Evolutionary conservation across 176 grass and related monocot genomes (phyloP).

Genomic region (Eragrostis nindensis): DNA sequence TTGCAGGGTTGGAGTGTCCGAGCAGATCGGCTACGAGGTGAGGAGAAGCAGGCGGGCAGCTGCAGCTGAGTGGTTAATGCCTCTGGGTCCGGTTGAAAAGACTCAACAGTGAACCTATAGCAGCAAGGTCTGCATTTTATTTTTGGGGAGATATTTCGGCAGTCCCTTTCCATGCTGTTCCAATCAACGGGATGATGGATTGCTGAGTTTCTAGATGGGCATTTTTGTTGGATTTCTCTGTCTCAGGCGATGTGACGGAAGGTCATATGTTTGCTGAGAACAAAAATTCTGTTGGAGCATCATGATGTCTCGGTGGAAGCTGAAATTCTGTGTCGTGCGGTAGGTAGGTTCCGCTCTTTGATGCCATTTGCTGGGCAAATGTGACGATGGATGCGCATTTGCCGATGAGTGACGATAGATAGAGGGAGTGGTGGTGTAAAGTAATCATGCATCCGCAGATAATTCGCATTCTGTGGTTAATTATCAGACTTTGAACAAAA

Average conservation of each 20-base stretch:
- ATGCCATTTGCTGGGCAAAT: not conserved
- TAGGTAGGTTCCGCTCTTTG: not conserved
- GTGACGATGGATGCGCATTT: too few relatives aligned
- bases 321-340: not conserved
- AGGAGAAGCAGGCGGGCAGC: not conserved
- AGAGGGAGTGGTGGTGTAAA: too few relatives aligned
- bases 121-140: too few relatives aligned
- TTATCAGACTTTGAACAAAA: not conserved
- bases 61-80: not conserved
- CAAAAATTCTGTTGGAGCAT: not conserved
- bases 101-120: constrained; percentile 1
- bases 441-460: too few relatives aligned
- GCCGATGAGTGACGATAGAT: too few relatives aligned
- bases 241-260: constrained; percentile 15
- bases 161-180: not conserved
- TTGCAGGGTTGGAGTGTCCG: constrained; percentile 30
- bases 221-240: not conserved
- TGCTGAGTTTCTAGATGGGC: constrained; percentile 4
- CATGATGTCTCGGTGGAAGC: constrained; percentile 4
- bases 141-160: not conserved
- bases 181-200: constrained; percentile 6
- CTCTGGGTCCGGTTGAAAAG: constrained; percentile 22
- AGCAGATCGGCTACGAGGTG: not conserved
- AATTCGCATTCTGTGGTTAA: too few relatives aligned
- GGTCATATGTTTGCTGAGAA: not conserved